phyloP scores from a whole-genome alignment of 805 yeast species.

The Candida chauliodis region DNA sequence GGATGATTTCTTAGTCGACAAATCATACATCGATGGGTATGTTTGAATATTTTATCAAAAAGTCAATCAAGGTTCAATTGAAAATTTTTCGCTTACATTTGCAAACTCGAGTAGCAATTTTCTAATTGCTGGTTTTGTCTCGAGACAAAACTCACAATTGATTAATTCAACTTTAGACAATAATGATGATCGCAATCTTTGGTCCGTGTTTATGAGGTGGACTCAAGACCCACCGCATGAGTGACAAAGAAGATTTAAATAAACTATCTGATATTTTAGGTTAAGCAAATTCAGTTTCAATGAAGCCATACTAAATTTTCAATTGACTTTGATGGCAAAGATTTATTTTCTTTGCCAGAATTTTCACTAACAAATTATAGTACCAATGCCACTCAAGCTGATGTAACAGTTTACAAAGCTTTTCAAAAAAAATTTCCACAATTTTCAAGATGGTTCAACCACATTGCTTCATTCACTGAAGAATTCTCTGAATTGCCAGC shows the following conservation, averaged over 20 bases:
- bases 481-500: constrained; percentile 83
- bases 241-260: constrained; percentile 57
- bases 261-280: constrained; percentile 18
- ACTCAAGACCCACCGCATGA: constrained; percentile 92
- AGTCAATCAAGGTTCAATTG: neutral
- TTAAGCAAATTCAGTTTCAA: too few species aligned
- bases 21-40: constrained; percentile 95
- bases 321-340: too few species aligned
- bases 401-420: constrained; percentile 90
- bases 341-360: too few species aligned
- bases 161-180: neutral
- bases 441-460: constrained; percentile 98
- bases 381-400: constrained; percentile 91
- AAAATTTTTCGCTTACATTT: too few species aligned
- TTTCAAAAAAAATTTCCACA: constrained; percentile 89
- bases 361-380: constrained; percentile 34
- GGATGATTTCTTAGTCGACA: constrained; percentile 83
- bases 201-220: constrained; percentile 99
- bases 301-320: too few species aligned
- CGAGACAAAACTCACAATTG: too few species aligned
- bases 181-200: constrained; percentile 68
- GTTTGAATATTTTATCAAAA: constrained; percentile 30
- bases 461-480: constrained; percentile 88
- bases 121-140: too few species aligned
- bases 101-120: too few species aligned